Percentiles rank a stretch among this genome's conserved stretches.
Conservation (phyloP, 495 filamentous ascomycete genomes). For the Pseudevernia furfuracea region DNA sequence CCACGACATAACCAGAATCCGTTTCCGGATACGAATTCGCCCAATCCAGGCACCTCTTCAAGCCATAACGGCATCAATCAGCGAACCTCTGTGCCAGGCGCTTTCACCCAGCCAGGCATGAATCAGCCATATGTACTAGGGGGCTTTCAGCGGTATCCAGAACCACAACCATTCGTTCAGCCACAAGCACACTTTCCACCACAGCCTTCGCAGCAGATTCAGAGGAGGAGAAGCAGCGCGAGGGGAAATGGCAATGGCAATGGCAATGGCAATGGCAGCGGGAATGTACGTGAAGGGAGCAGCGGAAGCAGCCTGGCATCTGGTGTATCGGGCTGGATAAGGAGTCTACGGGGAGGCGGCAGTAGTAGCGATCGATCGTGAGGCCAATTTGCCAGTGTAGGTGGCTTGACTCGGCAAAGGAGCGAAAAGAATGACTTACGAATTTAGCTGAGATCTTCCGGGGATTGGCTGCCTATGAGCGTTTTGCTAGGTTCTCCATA, state of each 20-base stretch:
- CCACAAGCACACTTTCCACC: constrained; percentile 1
- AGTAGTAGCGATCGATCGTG: constrained; percentile 14
- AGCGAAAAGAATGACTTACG: neutral
- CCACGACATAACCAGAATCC: constrained; percentile 21
- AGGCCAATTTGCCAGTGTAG: neutral
- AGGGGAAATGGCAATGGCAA: constrained; percentile 7
- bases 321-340: constrained; percentile 23
- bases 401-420: neutral
- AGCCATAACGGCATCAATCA: constrained; percentile 4
- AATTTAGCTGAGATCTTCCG: neutral
- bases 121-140: constrained; percentile 22
- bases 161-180: constrained; percentile 18
- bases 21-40: neutral
- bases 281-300: constrained; percentile 21
- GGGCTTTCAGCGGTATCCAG: constrained; percentile 19
- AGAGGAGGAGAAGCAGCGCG: constrained; percentile 9
- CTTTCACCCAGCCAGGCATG: constrained; percentile 23
- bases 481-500: neutral
- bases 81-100: constrained; percentile 11
- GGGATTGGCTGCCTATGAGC: neutral
- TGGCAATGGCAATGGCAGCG: constrained; percentile 4
- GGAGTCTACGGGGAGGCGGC: constrained; percentile 16
- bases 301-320: constrained; percentile 15
- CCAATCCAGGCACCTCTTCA: neutral
- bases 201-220: constrained; percentile 13